phyloP scores from a whole-genome alignment of 768 basidiomycete species.

The Ramaria sp. region DNA sequence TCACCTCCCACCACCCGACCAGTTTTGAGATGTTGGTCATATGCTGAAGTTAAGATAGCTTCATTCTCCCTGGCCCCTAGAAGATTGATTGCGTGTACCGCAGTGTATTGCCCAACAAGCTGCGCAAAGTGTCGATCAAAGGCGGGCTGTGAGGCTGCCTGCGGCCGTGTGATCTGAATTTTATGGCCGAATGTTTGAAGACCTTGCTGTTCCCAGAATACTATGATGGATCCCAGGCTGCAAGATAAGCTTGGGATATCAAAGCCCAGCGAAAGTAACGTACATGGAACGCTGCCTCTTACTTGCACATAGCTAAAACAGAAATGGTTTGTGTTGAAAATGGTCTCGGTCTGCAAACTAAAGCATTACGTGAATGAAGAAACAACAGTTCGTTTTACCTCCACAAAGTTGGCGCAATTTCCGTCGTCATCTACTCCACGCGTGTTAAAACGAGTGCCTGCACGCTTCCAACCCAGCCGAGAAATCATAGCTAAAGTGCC shows the following conservation, averaged over 20 bases:
- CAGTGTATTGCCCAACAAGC: conserved; percentile 75
- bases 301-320: conserved; percentile 91
- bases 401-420: conserved; percentile 92
- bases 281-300: conserved; percentile 90
- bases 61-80: conserved; percentile 92
- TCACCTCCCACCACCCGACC: conserved; percentile 54
- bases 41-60: conserved; percentile 69
- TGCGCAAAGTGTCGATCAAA: conserved; percentile 91
- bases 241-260: neutral
- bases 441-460: conserved; percentile 95
- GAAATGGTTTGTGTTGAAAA: conserved; percentile 78
- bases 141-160: conserved; percentile 85
- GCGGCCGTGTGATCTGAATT: conserved; percentile 91
- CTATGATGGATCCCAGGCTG: conserved; percentile 28
- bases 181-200: conserved; percentile 88
- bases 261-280: conserved; percentile 22
- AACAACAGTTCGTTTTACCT: conserved; percentile 33
- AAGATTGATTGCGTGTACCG: conserved; percentile 81
- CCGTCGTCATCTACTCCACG: conserved; percentile 94
- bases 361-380: neutral
- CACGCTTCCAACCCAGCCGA: conserved; percentile 86
- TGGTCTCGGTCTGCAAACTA: conserved; percentile 67
- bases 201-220: conserved; percentile 99
- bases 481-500: conserved; percentile 76
- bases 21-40: conserved; percentile 61